phyloP scores from a whole-genome alignment of 495 filamentous ascomycete genomes.

The Aspergillus saccharolyticus region DNA sequence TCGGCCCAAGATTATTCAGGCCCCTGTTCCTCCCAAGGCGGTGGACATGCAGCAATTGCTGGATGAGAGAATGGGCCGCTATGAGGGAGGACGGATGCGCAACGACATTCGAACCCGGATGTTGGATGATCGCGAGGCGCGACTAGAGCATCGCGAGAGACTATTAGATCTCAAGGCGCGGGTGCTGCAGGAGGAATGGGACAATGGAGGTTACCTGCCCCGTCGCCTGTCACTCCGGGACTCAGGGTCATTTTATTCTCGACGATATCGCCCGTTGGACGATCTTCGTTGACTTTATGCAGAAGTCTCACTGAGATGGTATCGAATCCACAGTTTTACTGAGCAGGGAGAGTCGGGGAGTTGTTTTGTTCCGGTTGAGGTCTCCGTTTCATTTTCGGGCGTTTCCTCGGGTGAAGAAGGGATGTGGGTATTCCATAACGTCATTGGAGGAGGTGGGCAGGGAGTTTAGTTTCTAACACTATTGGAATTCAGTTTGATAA shows the following conservation, averaged over 20 bases:
- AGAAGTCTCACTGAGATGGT: too few relatives aligned
- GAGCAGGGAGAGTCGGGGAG: not conserved
- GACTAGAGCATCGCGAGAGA: slow-evolving; percentile 25
- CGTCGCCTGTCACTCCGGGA: slow-evolving; percentile 16
- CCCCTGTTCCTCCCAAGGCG: slow-evolving; percentile 11
- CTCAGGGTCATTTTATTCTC: slow-evolving; percentile 14
- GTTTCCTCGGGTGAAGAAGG: slow-evolving; percentile 9
- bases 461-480: not conserved
- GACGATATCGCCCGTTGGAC: slow-evolving; percentile 11
- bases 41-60: slow-evolving; percentile 16
- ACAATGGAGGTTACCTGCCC: slow-evolving; percentile 17
- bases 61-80: slow-evolving; percentile 11
- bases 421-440: slow-evolving; percentile 11
- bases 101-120: slow-evolving; percentile 30
- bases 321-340: too few relatives aligned
- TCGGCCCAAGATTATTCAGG: slow-evolving; percentile 20
- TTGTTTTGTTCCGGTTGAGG: not conserved
- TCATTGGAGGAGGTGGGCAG: slow-evolving; percentile 5
- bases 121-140: slow-evolving; percentile 27
- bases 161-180: slow-evolving; percentile 16
- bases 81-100: slow-evolving; percentile 8
- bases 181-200: slow-evolving; percentile 23
- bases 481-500: not conserved
- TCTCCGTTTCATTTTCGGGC: slow-evolving; percentile 3
- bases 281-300: not conserved